Evolutionary conservation across 2,329 filamentous ascomycete genomes (phyloP), one percentile per base, ranked within the genome.

Genomic region (Sarocladium strictum): DNA sequence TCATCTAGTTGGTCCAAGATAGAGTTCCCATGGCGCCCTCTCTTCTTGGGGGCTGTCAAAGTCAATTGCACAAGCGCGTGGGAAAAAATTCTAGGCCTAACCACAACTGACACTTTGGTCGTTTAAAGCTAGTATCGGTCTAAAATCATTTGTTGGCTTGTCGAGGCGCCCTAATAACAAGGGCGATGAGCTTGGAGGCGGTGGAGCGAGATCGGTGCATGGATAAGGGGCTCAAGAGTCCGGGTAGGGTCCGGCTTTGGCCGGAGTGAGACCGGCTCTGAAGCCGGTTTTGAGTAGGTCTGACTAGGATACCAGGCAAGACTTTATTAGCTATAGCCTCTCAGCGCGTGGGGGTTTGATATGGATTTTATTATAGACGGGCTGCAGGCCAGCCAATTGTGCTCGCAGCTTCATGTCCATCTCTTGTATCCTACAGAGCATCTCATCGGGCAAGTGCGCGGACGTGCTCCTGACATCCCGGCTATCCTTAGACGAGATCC

Each of bases 401-500:
- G 12, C 29, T 7, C 7, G 29, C 29, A 32, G 29, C 29, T 32
- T 32, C 29, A 7, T 32, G 7, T 32, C 29, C 29, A 7, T 32
- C 12, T 6, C 12, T 32, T 7, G 7, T 32, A 38, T 38, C 7
- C 9, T 38, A 38, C 35, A 38, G 6, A 12, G 12, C 29, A 32
- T 32, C 7, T 12, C 29, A 32, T 47, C 21, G 40, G 43, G 43
- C 5, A 24, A 47, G 9, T 11, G 4, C 6, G n/a, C 24, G 3
- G 43, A 9, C 29, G 10, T 41, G 6, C 23, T 26, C 27, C 33
- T 5, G n/a, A 29, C 3, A 47, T 27, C 23, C 4, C 43, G n/a
- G 24, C n/a, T 27, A 11, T 27, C 24, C 43, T 54, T 21, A 54
- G 19, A 54, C 32, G 17, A 55, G 33, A 24, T 55, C 45, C 24